Base-by-base conservation (phyloP, 2,329 filamentous ascomycete species). In the Zymoseptoria tritici region DNA sequence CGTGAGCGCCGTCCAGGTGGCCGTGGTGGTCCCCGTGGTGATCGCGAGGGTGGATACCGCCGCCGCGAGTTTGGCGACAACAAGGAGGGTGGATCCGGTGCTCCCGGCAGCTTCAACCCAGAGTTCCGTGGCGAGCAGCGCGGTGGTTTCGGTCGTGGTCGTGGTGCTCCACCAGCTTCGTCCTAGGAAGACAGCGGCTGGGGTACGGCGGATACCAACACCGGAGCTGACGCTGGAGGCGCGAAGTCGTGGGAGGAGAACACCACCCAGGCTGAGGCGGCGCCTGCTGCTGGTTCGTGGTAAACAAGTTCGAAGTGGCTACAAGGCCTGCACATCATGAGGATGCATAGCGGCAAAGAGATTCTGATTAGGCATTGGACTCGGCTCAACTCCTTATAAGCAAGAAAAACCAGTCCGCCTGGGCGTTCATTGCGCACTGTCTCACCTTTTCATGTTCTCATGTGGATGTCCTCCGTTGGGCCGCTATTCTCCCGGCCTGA, bases 101-200 rank as follows among this genome's bases (percentile, higher is more conserved):
- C 91, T 77, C 89, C 91, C 75, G 89, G 90, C 81, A 90, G 91
- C 80, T 96, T 94, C 79, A 87, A 88, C 81, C 91, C 91, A 77
- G 86, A 88, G 79, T 96, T 96, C 70, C 70, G 72, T 67, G 68
- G 68, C 24, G 55, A 57, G 22, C 63, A 66, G 67, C 53, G 69
- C 67, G 68, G 87, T 88, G 80, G 85, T 84, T 79, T 71, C 64
- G 91, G 91, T 77, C 90, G 91, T 86, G 91, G 90, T 79, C 88
- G 90, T 83, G 88, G 88, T 75, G 85, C 80, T 74, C 83, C 88
- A 80, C 85, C 72, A 58, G 69, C 70, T 64, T 59, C 64, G 59
- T 70, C 88, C 71, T 72, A 73, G 68, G 66, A 63, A 54, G 65
- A 57, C 55, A 62, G 57, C 60, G 56, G 60, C 46, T 62, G 61